Conservation (phyloP, 2,329 filamentous ascomycete genomes). For the Tricladium varicosporioides region DNA sequence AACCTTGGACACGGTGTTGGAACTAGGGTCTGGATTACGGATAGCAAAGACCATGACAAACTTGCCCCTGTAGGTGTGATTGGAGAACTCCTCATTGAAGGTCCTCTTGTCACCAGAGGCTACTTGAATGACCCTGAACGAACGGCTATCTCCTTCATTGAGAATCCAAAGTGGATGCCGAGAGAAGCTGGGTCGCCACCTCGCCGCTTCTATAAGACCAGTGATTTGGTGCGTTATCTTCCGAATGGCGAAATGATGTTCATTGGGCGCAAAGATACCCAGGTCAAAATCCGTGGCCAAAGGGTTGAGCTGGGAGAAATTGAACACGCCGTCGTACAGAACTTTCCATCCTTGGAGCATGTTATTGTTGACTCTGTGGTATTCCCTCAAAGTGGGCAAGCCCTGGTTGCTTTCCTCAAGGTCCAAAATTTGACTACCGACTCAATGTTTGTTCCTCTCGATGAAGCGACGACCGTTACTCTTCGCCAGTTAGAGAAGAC, state of each 20-base stretch:
- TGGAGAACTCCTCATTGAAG: constrained; percentile 40
- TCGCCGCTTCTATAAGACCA: constrained; percentile 1
- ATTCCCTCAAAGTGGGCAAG: not conserved
- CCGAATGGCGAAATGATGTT: constrained; percentile 49
- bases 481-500: not conserved
- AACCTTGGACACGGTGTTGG: not conserved
- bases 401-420: not conserved
- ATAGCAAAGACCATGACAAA: constrained; percentile 26
- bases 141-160: not conserved
- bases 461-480: not conserved
- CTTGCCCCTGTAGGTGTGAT: constrained; percentile 35
- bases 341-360: constrained; percentile 29
- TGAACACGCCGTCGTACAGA: constrained; percentile 34
- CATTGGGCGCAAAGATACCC: constrained; percentile 60
- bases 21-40: not conserved
- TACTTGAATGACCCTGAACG: constrained; percentile 37
- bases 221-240: constrained; percentile 49
- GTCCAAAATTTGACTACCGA: not conserved
- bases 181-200: not conserved
- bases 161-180: not conserved
- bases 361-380: not conserved
- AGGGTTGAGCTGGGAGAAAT: constrained; percentile 23
- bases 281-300: constrained; percentile 48
- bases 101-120: constrained; percentile 37
- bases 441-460: not conserved